Evolutionary conservation across 768 basidiomycete genomes (phyloP), one percentile per base, ranked within the genome.

Genomic region (Exidia glandulosa): DNA sequence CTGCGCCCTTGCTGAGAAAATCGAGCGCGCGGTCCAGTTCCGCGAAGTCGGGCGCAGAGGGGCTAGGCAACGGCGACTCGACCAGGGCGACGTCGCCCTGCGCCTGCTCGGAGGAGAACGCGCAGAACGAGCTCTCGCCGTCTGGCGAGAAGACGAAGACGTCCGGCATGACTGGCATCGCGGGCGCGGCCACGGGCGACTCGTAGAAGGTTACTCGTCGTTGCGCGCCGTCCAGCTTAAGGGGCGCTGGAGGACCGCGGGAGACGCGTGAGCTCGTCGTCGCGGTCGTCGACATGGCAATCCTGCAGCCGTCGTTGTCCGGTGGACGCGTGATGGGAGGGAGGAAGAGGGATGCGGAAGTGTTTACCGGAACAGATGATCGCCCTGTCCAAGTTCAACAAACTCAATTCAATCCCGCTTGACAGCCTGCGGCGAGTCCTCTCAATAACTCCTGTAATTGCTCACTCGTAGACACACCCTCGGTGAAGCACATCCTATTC

Each of bases 81-180:
- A 27, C 50, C 16, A 27, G 25, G 4, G 30, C 6, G 50, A 54
- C 25, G 10, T 19, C 10, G 2, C 23, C 41, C 16, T 4, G 25
- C 25, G 50, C 50, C 16, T 27, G 10, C 50, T 10, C 25, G 27
- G 50, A 25, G 25, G 25, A 29, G 30, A 54, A 54, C 50, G 50
- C 50, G 50, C 50, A 54, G 50, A 54, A 54, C 25, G 50, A 27
- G 50, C 27, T 54, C 30, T 75, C 73, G 47, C 74, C 74, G 60
- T 75, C 73, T 16, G 74, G 74, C 7, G 74, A 72, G 30, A 68
- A 68, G 16, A 75, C 71, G 61, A 72, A 66, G 19, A 75, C 74
- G 56, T 71, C 66, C 4, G 74, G 74, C 54, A 72, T 62, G 64
- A n/a, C 59, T 36, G 27, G 59, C n/a, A 41, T 60, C 29, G 66